Conservation (phyloP, 495 filamentous ascomycete genomes). For the Penicilliopsis zonata region DNA sequence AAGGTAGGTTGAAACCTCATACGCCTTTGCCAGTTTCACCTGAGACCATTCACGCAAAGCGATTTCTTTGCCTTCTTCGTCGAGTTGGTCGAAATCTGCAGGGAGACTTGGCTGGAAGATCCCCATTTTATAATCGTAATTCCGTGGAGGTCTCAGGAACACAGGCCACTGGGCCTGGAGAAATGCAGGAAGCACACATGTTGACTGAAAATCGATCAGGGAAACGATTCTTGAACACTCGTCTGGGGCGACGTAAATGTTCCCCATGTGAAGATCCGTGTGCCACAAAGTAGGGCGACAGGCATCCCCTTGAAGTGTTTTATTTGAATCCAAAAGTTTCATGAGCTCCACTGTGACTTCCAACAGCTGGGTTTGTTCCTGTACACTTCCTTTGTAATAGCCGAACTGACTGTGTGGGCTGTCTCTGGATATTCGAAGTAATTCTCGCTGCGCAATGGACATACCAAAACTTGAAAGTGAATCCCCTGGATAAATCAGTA, state of each 20-base stretch:
- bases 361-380: slow-evolving; percentile 10
- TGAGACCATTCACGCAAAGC: slow-evolving; percentile 13
- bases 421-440: slow-evolving; percentile 8
- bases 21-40: slow-evolving; percentile 19
- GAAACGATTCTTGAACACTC: slow-evolving; percentile 14
- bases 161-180: slow-evolving; percentile 19
- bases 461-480: slow-evolving; percentile 8
- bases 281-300: slow-evolving; percentile 23
- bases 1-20: slow-evolving; percentile 19
- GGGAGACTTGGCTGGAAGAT: slow-evolving; percentile 15
- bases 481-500: slow-evolving; percentile 11
- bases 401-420: not conserved
- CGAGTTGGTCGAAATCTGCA: slow-evolving; percentile 16
- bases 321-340: slow-evolving; percentile 9
- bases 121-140: slow-evolving; percentile 15
- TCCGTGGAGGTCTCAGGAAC: slow-evolving; percentile 19
- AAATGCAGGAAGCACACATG: slow-evolving; percentile 14
- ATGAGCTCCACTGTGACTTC: slow-evolving; percentile 10
- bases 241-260: slow-evolving; percentile 18
- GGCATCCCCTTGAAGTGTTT: slow-evolving; percentile 6
- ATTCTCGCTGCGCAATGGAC: slow-evolving; percentile 11
- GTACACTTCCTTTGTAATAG: slow-evolving; percentile 7
- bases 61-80: slow-evolving; percentile 10
- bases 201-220: slow-evolving; percentile 20
- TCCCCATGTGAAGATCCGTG: slow-evolving; percentile 27